Evolutionary conservation across 2,329 filamentous ascomycete species (phyloP), one percentile per base, ranked within the genome.

Genomic region (Trichoderma endophyticum): DNA sequence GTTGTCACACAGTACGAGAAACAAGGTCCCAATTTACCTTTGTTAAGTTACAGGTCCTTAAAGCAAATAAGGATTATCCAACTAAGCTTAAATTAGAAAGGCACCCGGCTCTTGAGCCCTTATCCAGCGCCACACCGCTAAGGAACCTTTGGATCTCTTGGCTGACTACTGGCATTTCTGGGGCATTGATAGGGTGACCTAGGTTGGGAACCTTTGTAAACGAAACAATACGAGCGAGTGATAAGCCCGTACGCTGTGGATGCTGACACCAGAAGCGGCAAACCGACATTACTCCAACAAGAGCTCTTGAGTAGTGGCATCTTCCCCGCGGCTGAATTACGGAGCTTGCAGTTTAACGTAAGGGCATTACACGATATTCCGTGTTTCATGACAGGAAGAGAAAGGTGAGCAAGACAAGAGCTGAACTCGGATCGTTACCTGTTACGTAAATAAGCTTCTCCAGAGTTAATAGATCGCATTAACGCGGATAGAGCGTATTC

Each of bases 71-170:
- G 21, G 36, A 69, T 69, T 7, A 21, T 1, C 15, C 21, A 26
- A 43, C 66, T 69, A 69, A 61, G 34, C 57, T 51, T 30, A 61
- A 69, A 39, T 32, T 18, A 51, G 66, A 34, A 60, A 61, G 43
- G 66, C 32, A 36, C 54, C 64, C 66, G 66, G 32, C 18, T 43
- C 56, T 12, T 15, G 6, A 61, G 66, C 28, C 54, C 66, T 69
- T 48, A 69, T 48, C 21, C 57, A 34, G 36, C 66, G 66, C 56
- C 56, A 69, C 57, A 67, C 43, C 43, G 48, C 56, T 48, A 51
- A 32, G 66, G 66, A 69, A 69, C 66, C 66, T 69, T 69, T 69
- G 66, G 57, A 69, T 59, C 34, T 69, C 66, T 69, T 69, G 66
- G 66, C 66, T 61, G 11, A 51, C 62, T 54, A 32, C 28, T 24